Conservation (phyloP, 176 grass and related monocot species). For the Hordeum vulgare region MorexV3_pseudomolecules_assembly NC_058524.1:14100484-14100983, state of each 20-base stretch:
- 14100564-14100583: conserved; percentile 89
- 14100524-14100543: conserved; percentile 42
- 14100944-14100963: conserved; percentile 66
- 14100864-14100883: conserved; percentile 53
- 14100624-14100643: conserved; percentile 56
- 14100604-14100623: conserved; percentile 62
- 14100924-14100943: conserved; percentile 65
- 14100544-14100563: conserved; percentile 49
- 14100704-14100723: conserved; percentile 34
- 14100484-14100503: conserved; percentile 50
- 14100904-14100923: conserved; percentile 48
- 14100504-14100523: conserved; percentile 56
- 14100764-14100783: conserved; percentile 53
- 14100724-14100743: conserved; percentile 72
- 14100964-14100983: conserved; percentile 53
- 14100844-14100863: conserved; percentile 59
- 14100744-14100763: conserved; percentile 46
- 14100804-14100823: conserved; percentile 49
- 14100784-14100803: conserved; percentile 62
- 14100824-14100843: conserved; percentile 60
- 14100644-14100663: conserved; percentile 41
- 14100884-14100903: conserved; percentile 54
- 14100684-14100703: conserved; percentile 40
- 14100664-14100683: conserved; percentile 48
- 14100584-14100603: conserved; percentile 34